Evolutionary conservation across 2,329 filamentous ascomycete species (phyloP), one percentile per base, ranked within the genome.

Genomic region (Diaporthe helianthi): DNA sequence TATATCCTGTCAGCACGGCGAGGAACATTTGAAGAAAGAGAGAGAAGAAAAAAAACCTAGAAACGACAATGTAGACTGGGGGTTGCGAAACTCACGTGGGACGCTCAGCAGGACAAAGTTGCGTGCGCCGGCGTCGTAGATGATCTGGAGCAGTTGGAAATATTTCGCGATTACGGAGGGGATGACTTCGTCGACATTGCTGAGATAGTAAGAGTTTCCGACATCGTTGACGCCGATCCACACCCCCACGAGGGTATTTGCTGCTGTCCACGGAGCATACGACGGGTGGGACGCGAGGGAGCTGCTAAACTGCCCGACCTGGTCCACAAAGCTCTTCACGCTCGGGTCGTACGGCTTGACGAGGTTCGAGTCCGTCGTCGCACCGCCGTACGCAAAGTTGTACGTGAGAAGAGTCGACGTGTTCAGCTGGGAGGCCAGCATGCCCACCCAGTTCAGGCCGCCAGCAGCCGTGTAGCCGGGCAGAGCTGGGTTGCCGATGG

Each of bases 41-140:
- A n/a, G n/a, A n/a, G n/a, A n/a, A n/a, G n/a, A n/a, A n/a, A n/a
- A n/a, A n/a, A n/a, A n/a, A n/a, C n/a, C n/a, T n/a, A n/a, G n/a
- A n/a, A n/a, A n/a, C n/a, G n/a, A n/a, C n/a, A n/a, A n/a, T n/a
- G n/a, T n/a, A n/a, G n/a, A n/a, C n/a, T n/a, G n/a, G 4, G 19
- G 2, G 17, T 0, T 72, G 9, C 0, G 10, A 7, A 12, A 74
- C 78, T 72, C 65, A 80, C 72, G 86, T 1, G 89, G 89, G 0
- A 90, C 87, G 65, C 83, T 88, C 36, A 91, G 71, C 65, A 90
- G 82, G 2, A 85, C 80, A 70, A 90, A 90, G 67, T 89, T 88
- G 6, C 88, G 79, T 2, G 83, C 83, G 0, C 88, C 88, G 2
- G 81, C 79, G 2, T 78, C 75, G 71, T 88, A 88, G 8, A 91